phyloP scores from a whole-genome alignment of 2,329 filamentous ascomycete species.

The Fusarium sp. region DNA sequence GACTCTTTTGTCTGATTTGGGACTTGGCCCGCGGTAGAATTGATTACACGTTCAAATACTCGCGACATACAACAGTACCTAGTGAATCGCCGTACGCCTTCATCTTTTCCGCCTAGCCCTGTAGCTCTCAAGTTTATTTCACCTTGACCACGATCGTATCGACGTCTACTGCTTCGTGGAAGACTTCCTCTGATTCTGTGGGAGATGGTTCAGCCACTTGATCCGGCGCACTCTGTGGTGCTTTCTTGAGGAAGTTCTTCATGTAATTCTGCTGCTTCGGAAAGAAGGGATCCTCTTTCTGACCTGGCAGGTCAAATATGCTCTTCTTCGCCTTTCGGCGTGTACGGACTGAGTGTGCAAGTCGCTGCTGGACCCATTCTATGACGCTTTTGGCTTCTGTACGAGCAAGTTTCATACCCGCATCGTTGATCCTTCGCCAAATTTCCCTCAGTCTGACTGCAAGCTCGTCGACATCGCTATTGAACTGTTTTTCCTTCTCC shows the following conservation, averaged over 20 bases:
- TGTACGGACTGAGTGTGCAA: conserved; percentile 77
- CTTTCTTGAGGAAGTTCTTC: conserved; percentile 56
- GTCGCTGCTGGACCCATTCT: conserved; percentile 77
- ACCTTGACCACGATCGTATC: conserved; percentile 37
- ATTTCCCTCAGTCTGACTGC: conserved; percentile 66
- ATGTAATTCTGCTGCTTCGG: conserved; percentile 61
- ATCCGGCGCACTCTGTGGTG: conserved; percentile 3
- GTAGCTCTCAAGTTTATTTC: background rate
- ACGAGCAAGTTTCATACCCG: conserved; percentile 75
- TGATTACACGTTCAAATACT: conserved; percentile 38
- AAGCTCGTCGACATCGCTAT: conserved; percentile 75
- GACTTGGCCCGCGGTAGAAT: conserved; percentile 39
- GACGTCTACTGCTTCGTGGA: conserved; percentile 3
- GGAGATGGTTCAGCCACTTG: background rate
- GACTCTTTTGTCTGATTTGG: conserved; percentile 39
- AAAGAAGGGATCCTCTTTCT: conserved; percentile 51
- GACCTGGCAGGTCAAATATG: conserved; percentile 56
- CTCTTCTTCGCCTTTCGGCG: conserved; percentile 63
- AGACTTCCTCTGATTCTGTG: background rate
- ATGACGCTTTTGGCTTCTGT: conserved; percentile 81
- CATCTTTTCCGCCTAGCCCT: background rate
- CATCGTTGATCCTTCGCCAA: conserved; percentile 74
- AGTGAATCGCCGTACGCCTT: background rate
- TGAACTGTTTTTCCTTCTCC: conserved; percentile 64
- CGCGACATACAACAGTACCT: conserved; percentile 7